Base-by-base conservation (phyloP, 495 filamentous ascomycete species). In the Rusavskia elegans region DNA sequence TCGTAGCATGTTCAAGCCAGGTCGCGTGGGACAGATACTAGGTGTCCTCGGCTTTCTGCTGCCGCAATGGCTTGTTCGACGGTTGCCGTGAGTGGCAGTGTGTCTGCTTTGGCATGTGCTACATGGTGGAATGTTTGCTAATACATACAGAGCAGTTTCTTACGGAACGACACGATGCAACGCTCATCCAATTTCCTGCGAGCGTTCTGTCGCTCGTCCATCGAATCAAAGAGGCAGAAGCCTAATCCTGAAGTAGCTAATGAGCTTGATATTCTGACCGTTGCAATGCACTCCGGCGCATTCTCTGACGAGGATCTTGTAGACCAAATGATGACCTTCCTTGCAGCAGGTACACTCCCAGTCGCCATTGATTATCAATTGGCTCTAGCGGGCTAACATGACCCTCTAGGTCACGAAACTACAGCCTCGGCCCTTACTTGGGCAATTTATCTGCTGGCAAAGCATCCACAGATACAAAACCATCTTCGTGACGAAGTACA, bases 261-360 rank as follows among this genome's bases (percentile, higher is more conserved):
- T 52, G 60, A 16, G 39, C 54, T 5, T 6, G 65, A 68, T 46
- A 66, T 69, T 29, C 50, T 88, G 25, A 80, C 77, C 1, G 77
- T 84, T 0, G 82, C 83, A 17, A 60, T 88, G 10, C 73, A 83
- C 53, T 78, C 72, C 6, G 81, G 79, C 17, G 71, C 64, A 21
- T 76, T 79, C 42, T 68, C 71, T 0, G 75, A 78, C 45, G 66
- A 72, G 0, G 66, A 70, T 35, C 54, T 79, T 7, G 70, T 75
- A 0, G 72, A 77, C 54, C 76, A 79, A 56, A 67, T 77, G 61
- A 61, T 78, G 50, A 79, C 74, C 0, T 78, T 78, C 48, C 57
- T 79, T 0, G 71, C 73, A 19, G 75, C 75, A 6, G 69, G 68
- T 4, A 70, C 67, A 57, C 48, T 63, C 57, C 17, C 35, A 48